These are phyloP conservation scores for Lycium ferocissimum DNA, from an alignment of 257 asterid genomes.

Conservation along the genomic window DNA sequence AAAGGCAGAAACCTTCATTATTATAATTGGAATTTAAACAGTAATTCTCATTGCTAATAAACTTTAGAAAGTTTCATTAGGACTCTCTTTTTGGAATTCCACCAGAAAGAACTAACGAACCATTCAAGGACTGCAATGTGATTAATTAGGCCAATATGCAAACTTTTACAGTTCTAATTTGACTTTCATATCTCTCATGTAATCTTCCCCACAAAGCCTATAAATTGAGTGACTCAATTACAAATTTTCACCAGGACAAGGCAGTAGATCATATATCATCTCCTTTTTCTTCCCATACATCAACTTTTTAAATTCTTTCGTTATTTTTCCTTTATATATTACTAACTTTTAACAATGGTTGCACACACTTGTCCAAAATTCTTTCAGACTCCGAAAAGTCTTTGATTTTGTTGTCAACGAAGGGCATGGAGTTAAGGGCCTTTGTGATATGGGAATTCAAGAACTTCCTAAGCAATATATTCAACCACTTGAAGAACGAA, in stretches of 20 bases:
- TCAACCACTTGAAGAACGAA: constrained; percentile 39
- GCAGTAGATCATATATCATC: background rate
- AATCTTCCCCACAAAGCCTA: background rate
- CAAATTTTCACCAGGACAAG: background rate
- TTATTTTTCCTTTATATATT: too few relatives aligned
- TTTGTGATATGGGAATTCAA: constrained; percentile 28
- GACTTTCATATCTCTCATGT: background rate
- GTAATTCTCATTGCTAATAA: background rate
- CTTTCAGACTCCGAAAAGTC: background rate
- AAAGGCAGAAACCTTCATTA: background rate
- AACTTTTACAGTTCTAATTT: background rate
- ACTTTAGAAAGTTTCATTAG: background rate
- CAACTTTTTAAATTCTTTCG: too few relatives aligned
- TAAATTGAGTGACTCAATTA: background rate
- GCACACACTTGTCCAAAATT: too few relatives aligned
- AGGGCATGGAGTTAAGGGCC: constrained; percentile 46
- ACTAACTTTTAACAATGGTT: too few relatives aligned
- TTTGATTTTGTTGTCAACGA: constrained; percentile 31
- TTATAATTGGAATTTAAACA: background rate
- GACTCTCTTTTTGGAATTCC: background rate
- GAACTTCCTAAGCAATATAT: constrained; percentile 21
- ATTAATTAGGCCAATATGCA: background rate
- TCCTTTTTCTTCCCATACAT: background rate
- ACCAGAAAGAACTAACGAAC: background rate
- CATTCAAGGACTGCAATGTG: background rate